These are phyloP conservation scores for Fraxinus quadrangulata DNA, from an alignment of 257 asterid genomes.

Conservation along the genomic window DNA sequence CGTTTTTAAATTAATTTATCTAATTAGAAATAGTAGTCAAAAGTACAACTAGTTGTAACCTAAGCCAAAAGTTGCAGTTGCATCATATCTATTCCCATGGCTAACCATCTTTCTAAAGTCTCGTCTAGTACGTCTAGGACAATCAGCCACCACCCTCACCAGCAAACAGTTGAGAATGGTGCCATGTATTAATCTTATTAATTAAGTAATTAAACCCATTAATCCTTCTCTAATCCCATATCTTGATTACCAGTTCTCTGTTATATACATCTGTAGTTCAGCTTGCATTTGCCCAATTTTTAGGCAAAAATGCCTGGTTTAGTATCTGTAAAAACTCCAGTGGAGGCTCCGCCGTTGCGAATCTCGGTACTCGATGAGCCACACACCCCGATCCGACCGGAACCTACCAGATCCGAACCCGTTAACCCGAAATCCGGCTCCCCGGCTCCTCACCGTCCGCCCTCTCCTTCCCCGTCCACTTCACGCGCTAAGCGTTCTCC, in stretches of 20 bases:
- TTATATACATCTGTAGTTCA: neutral
- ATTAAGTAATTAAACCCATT: neutral
- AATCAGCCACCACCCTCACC: slow-evolving; percentile 25
- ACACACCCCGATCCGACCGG: neutral
- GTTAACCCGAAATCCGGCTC: slow-evolving; percentile 52
- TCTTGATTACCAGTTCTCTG: slow-evolving; percentile 24
- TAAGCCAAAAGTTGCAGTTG: neutral
- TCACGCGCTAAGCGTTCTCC: slow-evolving; percentile 93
- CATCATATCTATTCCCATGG: neutral
- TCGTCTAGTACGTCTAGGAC: neutral
- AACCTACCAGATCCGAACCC: slow-evolving; percentile 62
- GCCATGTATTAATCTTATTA: slow-evolving; percentile 24
- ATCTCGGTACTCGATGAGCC: neutral
- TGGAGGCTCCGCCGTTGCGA: slow-evolving; percentile 41
- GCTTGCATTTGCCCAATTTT: neutral
- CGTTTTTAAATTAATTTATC: no score
- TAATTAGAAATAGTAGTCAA: no score
- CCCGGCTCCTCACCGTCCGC: slow-evolving; percentile 78
- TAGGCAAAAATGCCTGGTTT: slow-evolving; percentile 70
- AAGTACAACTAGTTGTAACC: neutral
- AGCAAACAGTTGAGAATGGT: slow-evolving; percentile 34
- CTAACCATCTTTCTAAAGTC: neutral
- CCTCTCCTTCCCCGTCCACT: slow-evolving; percentile 90
- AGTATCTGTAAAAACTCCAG: slow-evolving; percentile 86
- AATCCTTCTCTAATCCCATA: neutral